Base-by-base conservation (phyloP, 495 filamentous ascomycete species). In the Entonaema liquescens region DNA sequence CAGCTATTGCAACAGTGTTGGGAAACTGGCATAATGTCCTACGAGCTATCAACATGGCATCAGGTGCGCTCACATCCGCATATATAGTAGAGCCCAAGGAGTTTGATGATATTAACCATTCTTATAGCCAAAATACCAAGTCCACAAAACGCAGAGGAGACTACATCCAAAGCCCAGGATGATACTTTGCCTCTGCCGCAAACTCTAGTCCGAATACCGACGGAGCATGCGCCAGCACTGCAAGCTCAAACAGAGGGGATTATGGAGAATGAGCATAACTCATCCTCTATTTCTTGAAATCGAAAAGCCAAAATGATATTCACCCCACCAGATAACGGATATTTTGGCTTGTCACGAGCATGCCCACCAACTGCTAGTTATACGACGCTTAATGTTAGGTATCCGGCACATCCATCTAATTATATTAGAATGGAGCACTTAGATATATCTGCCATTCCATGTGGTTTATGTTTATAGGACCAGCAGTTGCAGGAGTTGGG, bases 1-100 rank as follows among this genome's bases (percentile, higher is more conserved):
- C 76, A 95, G 95, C 93, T 72, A 93, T 99, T 76, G 95, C 95
- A 53, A 88, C 90, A 52, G 95, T 99, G 17, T 81, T 99, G 67
- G 87, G 92, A 52, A 99, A 99, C 79, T 99, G 95, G 95, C 91
- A 97, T 74, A 96, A 94, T 77, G 94, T 99, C 58, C 85, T 99
- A 19, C 87, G 91, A 56, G 94, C 94, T 38, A 98, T 99, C 73
- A 92, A 91, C 76, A 96, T 99, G 89, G 94, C 96, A 63, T 97
- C 93, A 58, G 88, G 95, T 99, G 89, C 77, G 91, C 79, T 68
- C 5, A 72, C 49, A 47, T 63, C 19, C 44, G 5, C 26, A 50
- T 5, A n/a, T 40, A 28, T 33, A 17, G 53, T 19, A 35, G 7
- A 15, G 40, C 12, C 4, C 25, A 23, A 23, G 40, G 7, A 42